Base-by-base conservation (phyloP, 805 yeast genomes). In the Schwanniomyces pseudopolymorphus region DNA sequence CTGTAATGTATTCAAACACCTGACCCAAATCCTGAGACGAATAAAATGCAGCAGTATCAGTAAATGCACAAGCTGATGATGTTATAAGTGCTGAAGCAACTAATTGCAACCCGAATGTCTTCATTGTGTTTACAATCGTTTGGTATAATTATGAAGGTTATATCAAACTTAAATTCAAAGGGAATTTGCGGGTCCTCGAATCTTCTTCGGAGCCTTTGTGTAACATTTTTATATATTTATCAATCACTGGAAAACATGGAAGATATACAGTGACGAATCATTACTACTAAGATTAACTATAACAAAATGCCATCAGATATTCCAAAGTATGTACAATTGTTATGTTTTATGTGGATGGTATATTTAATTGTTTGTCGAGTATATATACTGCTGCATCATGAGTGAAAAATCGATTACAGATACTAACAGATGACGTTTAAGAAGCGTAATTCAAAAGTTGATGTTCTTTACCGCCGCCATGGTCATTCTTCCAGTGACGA, bases 401-500 rank as follows among this genome's bases (percentile, higher is more conserved):
- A 9, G 14, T 19, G 17, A 36, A 20, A 4, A 19, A 4, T 20
- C 7, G 17, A 19, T 20, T 35, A 10, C 39, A n/a, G 25, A 19
- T 20, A 36, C 39, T 36, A 36, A 36, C 39, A 13, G 13, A 26
- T 21, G 5, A 5, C n/a, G 7, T 10, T 22, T 5, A 50, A 83
- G 87, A 54, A 63, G 80, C 19, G 94, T 87, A 44, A 67, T 87
- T 33, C 76, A 74, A 51, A 87, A 87, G 65, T 77, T 87, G 47
- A 75, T 86, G 65, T 74, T 84, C 56, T 87, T 84, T 74, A 87
- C 95, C 11, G 85, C 75, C 5, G 83, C 87, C 47, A 87, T 87
- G 94, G 81, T 87, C 43, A 65, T 79, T 20, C 74, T 82, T 41
- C 95, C 95, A 20, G 57, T 87, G 51, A 44, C 76, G 22, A 70